Evolutionary conservation across 2,329 filamentous ascomycete genomes (phyloP).

Genomic region (Calonectria hawksworthii): DNA sequence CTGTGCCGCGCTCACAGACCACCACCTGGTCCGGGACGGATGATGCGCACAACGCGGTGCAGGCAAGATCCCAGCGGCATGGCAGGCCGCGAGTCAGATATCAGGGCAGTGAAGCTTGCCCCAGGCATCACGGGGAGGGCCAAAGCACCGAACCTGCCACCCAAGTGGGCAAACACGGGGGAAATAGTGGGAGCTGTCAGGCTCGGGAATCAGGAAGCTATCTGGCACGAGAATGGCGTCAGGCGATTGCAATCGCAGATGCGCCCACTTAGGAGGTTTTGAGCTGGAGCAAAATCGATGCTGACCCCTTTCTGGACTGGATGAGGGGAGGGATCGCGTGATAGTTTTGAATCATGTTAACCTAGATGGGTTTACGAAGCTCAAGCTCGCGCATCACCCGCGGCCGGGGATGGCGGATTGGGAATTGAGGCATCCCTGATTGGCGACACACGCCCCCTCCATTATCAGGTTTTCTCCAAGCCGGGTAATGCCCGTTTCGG

Average conservation of each 20-base stretch:
- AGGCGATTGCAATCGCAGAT: constrained; percentile 16
- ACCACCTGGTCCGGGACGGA: background rate
- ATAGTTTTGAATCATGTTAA: background rate
- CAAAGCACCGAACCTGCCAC: background rate
- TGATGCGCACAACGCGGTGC: background rate
- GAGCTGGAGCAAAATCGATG: background rate
- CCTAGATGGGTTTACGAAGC: background rate
- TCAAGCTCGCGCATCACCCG: constrained; percentile 15
- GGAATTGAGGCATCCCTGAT: background rate
- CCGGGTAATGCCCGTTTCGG: background rate
- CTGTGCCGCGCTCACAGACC: constrained; percentile 2
- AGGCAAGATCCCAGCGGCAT: constrained; percentile 10
- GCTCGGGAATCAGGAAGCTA: background rate
- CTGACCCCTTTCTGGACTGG: background rate
- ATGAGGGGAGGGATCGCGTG: constrained; percentile 8
- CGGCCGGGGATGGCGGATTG: constrained; percentile 8
- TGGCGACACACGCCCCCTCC: background rate
- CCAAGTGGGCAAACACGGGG: background rate
- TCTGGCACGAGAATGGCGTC: constrained; percentile 18
- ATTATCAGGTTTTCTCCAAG: background rate
- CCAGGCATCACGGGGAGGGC: background rate
- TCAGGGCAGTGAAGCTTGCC: background rate
- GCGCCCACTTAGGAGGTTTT: constrained; percentile 13
- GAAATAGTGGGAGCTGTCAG: constrained; percentile 6
- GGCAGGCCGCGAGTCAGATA: constrained; percentile 9